These are phyloP conservation scores for Themeda triandra DNA, from an alignment of 176 grass and related monocot genomes.

Conservation along the genomic window DNA sequence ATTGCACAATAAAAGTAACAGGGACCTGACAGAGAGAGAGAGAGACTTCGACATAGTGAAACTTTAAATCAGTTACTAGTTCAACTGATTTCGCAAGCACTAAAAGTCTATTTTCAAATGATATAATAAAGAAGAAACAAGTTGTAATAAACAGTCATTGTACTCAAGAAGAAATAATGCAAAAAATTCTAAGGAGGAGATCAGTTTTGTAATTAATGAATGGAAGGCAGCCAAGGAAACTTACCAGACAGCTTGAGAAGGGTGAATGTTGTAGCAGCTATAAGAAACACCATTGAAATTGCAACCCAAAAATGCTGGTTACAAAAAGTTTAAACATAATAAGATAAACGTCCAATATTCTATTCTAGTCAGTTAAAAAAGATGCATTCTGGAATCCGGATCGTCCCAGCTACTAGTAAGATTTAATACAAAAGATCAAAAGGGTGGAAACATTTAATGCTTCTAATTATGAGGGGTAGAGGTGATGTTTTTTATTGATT, in stretches of 20 bases:
- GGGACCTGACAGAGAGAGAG: not conserved
- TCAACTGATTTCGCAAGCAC: not conserved
- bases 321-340: slow-evolving; percentile 20
- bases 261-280: slow-evolving; percentile 82
- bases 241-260: slow-evolving; percentile 88
- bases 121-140: not conserved
- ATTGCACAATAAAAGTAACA: slow-evolving; percentile 5
- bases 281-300: slow-evolving; percentile 97
- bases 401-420: not conserved
- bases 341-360: slow-evolving; percentile 21
- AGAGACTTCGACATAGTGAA: not conserved
- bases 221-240: slow-evolving; percentile 18
- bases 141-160: not conserved
- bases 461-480: not conserved
- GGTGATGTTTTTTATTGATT: not conserved
- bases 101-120: not conserved
- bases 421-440: not conserved
- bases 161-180: slow-evolving; percentile 6
- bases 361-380: slow-evolving; percentile 5
- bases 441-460: not conserved
- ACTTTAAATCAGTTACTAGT: not conserved
- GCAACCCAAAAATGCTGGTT: slow-evolving; percentile 95
- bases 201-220: not conserved
- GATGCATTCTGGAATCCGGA: not conserved
- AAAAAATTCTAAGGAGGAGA: not conserved